These are phyloP conservation scores for Drechslerella dactyloides DNA, from an alignment of 2,329 filamentous ascomycete species.

Conservation along the genomic window DNA sequence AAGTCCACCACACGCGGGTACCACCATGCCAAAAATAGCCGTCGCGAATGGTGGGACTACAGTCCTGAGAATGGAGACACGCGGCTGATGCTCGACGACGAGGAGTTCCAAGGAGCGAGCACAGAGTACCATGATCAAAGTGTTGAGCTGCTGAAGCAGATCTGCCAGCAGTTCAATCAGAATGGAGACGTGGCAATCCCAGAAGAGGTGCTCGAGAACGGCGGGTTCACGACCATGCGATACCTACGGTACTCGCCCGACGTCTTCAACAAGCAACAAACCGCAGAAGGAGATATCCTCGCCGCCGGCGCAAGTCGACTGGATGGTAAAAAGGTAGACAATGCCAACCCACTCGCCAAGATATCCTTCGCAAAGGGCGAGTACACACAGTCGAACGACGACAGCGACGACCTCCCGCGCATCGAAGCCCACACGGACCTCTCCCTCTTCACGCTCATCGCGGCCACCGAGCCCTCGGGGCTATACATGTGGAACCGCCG, in stretches of 20 bases:
- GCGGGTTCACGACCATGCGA: slow-evolving; percentile 27
- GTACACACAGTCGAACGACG: background rate
- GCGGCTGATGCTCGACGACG: slow-evolving; percentile 1
- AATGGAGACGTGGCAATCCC: slow-evolving; percentile 2
- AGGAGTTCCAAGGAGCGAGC: slow-evolving; percentile 14
- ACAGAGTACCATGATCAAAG: slow-evolving; percentile 17
- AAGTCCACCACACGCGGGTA: slow-evolving; percentile 30
- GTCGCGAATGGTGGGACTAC: slow-evolving; percentile 47
- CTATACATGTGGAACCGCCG: slow-evolving; percentile 37
- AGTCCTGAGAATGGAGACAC: slow-evolving; percentile 14
- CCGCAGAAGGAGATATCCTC: background rate
- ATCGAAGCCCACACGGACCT: slow-evolving; percentile 38
- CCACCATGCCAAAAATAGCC: slow-evolving; percentile 14
- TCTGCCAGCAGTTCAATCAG: slow-evolving; percentile 23
- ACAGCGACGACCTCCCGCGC: slow-evolving; percentile 5
- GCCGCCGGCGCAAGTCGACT: background rate
- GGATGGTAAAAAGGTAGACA: background rate
- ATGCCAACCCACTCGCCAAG: background rate
- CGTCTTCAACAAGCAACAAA: background rate
- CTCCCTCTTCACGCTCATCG: slow-evolving; percentile 29
- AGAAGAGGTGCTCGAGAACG: slow-evolving; percentile 6
- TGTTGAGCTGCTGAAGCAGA: slow-evolving; percentile 7
- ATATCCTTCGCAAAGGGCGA: background rate
- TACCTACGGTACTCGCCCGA: slow-evolving; percentile 32
- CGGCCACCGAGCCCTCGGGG: slow-evolving; percentile 29